Evolutionary conservation across 2,329 filamentous ascomycete species (phyloP).

Genomic region (Bipolaris zeicola): DNA sequence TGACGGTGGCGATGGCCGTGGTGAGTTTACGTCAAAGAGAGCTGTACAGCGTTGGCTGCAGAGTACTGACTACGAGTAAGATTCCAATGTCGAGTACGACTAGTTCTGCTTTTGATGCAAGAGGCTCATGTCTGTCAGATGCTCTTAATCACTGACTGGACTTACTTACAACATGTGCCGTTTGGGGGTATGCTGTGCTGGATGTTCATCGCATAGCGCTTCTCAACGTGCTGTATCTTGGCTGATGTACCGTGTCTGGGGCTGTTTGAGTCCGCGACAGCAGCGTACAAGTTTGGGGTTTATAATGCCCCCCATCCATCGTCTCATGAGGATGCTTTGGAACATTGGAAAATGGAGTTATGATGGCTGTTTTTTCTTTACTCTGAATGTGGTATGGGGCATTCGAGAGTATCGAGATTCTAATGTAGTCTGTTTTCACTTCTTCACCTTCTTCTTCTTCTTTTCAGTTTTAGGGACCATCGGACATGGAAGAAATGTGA

Average conservation of each 20-base stretch:
- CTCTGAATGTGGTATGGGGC: no score
- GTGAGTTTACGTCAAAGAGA: slow-evolving; percentile 22
- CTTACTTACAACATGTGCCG: not conserved
- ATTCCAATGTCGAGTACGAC: slow-evolving; percentile 1
- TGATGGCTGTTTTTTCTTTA: no score
- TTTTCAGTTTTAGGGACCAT: no score
- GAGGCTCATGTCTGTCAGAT: not conserved
- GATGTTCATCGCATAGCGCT: not conserved
- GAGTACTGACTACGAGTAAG: slow-evolving; percentile 18
- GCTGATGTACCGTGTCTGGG: not conserved
- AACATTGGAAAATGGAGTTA: no score
- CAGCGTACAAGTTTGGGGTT: not conserved
- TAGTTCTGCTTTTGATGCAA: slow-evolving; percentile 4
- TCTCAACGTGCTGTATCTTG: not conserved
- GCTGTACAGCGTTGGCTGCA: slow-evolving; percentile 13
- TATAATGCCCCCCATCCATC: not conserved
- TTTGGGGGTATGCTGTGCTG: not conserved
- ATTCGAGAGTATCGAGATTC: no score
- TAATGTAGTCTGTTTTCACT: no score
- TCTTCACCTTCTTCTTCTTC: no score
- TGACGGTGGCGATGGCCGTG: slow-evolving; percentile 22
- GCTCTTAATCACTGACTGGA: not conserved
- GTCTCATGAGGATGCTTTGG: not conserved
- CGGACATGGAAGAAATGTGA: no score
- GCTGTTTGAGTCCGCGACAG: not conserved